phyloP scores from a whole-genome alignment of 768 basidiomycete genomes.

The Kwoniella sp. region DNA sequence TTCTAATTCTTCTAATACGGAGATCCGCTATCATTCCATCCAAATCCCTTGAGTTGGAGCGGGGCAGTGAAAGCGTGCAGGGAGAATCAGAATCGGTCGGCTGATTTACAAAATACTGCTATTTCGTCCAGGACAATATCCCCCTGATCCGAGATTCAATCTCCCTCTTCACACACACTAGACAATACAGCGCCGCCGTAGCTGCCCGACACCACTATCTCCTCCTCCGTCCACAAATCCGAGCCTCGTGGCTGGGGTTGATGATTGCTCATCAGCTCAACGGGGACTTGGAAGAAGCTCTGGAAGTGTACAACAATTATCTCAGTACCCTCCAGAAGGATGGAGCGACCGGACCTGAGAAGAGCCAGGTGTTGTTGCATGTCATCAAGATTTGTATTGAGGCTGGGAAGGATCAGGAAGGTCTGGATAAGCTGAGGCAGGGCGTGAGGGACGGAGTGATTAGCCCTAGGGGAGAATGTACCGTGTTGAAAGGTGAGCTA shows the following conservation, averaged over 20 bases:
- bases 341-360: slow-evolving; percentile 46
- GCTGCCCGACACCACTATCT: slow-evolving; percentile 81
- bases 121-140: slow-evolving; percentile 74
- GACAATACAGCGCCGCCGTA: slow-evolving; percentile 74
- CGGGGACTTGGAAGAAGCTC: slow-evolving; percentile 70
- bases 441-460: slow-evolving; percentile 41
- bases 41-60: no score
- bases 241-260: slow-evolving; percentile 85
- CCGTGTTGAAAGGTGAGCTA: slow-evolving; percentile 51
- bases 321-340: slow-evolving; percentile 70
- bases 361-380: slow-evolving; percentile 48
- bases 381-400: slow-evolving; percentile 49
- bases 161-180: slow-evolving; percentile 81
- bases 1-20: no score
- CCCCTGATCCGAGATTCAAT: slow-evolving; percentile 91
- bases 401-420: slow-evolving; percentile 46
- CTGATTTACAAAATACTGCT: not conserved
- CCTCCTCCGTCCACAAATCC: slow-evolving; percentile 73
- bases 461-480: slow-evolving; percentile 47
- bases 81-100: not conserved
- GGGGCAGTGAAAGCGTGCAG: no score
- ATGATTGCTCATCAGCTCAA: slow-evolving; percentile 87
- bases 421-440: slow-evolving; percentile 41
- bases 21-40: no score
- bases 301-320: slow-evolving; percentile 72